phyloP scores from a whole-genome alignment of 257 asterid genomes.

The Haberlea rhodopensis region DNA sequence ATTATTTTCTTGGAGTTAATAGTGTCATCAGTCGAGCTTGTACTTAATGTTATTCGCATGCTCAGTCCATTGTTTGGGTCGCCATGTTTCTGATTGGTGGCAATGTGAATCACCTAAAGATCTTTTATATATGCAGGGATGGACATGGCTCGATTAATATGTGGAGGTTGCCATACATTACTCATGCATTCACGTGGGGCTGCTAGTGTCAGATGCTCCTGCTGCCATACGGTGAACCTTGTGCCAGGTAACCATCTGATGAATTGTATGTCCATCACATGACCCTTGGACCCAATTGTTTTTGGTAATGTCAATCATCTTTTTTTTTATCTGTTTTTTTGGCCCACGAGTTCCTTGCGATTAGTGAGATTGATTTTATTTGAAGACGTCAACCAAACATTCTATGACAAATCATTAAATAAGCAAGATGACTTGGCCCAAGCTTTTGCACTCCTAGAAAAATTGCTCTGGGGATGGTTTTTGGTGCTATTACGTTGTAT shows the following conservation, averaged over 20 bases:
- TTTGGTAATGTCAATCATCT: neutral
- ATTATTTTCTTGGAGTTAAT: too few relatives aligned
- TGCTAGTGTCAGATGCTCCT: constrained; percentile 57
- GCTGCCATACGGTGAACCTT: constrained; percentile 56
- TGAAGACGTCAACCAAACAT: too few relatives aligned
- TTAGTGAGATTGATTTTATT: too few relatives aligned
- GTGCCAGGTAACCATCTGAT: neutral
- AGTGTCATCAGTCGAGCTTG: too few relatives aligned
- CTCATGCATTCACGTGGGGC: constrained; percentile 59
- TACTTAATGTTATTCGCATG: neutral
- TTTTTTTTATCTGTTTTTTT: too few relatives aligned
- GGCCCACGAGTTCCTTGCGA: too few relatives aligned
- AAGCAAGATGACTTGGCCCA: too few relatives aligned
- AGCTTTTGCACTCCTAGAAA: too few relatives aligned
- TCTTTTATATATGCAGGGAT: constrained; percentile 34
- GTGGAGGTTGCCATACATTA: constrained; percentile 61
- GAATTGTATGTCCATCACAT: neutral
- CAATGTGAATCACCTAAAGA: neutral
- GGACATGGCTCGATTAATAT: constrained; percentile 60
- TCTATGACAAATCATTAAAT: neutral
- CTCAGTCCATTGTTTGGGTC: neutral
- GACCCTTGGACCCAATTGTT: too few relatives aligned
- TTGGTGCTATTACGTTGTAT: neutral
- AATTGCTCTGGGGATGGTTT: too few relatives aligned
- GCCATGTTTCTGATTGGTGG: neutral